A percentile compares a stretch with the other conserved stretches of the same genome.
Evolutionary conservation across 1,284 basidiomycete genomes (phyloP).

Genomic region (Somion occarium): DNA sequence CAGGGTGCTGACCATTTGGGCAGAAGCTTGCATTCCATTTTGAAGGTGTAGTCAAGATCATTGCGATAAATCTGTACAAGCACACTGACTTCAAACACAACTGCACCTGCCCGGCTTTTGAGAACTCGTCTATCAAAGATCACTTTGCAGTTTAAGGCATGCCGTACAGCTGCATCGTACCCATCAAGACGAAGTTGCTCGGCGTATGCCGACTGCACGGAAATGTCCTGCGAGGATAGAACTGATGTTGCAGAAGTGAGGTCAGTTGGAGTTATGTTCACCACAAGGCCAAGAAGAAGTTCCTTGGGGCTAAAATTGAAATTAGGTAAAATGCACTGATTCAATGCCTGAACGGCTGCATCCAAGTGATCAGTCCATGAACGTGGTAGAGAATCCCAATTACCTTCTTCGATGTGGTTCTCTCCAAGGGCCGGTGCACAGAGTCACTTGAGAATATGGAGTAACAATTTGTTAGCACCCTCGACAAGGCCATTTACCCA

Average conservation of each 20-base stretch:
- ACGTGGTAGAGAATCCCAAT: constrained; percentile 11
- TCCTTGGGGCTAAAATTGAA: constrained; percentile 27
- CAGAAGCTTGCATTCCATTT: constrained; percentile 18
- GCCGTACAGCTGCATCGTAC: constrained; percentile 15
- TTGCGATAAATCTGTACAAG: constrained; percentile 13
- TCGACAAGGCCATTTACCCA: constrained; percentile 36
- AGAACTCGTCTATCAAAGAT: constrained; percentile 20
- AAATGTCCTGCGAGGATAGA: constrained; percentile 11
- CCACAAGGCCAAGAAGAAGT: constrained; percentile 21
- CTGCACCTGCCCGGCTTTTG: constrained; percentile 7
- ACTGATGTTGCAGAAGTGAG: background rate
- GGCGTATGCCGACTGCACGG: constrained; percentile 22
- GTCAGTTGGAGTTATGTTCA: constrained; percentile 21
- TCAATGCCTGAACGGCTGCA: constrained; percentile 23
- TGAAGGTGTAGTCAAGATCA: constrained; percentile 18
- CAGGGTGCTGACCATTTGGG: constrained; percentile 24
- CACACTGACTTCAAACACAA: constrained; percentile 12
- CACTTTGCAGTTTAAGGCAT: constrained; percentile 15
- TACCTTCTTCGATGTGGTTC: constrained; percentile 18
- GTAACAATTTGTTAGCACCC: constrained; percentile 28
- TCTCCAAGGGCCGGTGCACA: constrained; percentile 29
- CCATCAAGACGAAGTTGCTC: constrained; percentile 28
- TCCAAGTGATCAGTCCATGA: constrained; percentile 32
- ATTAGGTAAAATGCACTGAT: constrained; percentile 19
- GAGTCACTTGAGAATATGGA: constrained; percentile 23